These are phyloP conservation scores for Rheum nobile DNA, from an alignment of 148 eudicot genomes.

Conservation along the genomic window DNA sequence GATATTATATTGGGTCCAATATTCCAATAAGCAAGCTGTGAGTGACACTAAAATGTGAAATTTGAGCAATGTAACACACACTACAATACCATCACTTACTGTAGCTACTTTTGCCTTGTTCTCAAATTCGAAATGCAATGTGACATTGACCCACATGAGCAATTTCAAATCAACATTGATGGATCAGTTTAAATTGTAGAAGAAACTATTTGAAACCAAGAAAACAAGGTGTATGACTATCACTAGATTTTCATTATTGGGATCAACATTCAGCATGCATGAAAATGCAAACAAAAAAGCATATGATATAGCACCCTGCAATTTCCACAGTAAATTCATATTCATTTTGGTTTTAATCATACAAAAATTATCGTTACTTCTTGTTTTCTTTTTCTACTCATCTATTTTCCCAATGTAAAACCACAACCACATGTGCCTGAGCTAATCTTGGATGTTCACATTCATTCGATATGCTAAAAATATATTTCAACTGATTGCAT, in stretches of 20 bases:
- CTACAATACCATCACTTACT: not conserved
- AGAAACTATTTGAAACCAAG: not conserved
- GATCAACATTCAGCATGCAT: not conserved
- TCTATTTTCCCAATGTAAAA: not conserved
- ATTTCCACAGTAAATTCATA: not conserved
- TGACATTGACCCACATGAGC: not conserved
- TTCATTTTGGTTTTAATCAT: not conserved
- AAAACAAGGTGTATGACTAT: not conserved
- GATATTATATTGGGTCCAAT: not conserved
- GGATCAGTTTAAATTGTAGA: not conserved
- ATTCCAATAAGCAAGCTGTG: not conserved
- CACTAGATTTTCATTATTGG: not conserved
- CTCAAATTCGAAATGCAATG: not conserved
- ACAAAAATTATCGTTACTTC: not conserved
- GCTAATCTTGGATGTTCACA: not conserved
- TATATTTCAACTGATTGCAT: not conserved
- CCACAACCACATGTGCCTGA: not conserved
- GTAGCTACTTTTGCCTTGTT: not conserved
- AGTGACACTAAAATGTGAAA: not conserved
- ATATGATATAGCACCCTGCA: not conserved
- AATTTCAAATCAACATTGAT: not conserved
- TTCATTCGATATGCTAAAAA: not conserved
- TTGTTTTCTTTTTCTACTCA: not conserved
- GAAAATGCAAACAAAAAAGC: not conserved
- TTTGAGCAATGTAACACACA: not conserved